Conservation (phyloP, 2,329 filamentous ascomycete genomes). For the Cercospora zeina region DNA sequence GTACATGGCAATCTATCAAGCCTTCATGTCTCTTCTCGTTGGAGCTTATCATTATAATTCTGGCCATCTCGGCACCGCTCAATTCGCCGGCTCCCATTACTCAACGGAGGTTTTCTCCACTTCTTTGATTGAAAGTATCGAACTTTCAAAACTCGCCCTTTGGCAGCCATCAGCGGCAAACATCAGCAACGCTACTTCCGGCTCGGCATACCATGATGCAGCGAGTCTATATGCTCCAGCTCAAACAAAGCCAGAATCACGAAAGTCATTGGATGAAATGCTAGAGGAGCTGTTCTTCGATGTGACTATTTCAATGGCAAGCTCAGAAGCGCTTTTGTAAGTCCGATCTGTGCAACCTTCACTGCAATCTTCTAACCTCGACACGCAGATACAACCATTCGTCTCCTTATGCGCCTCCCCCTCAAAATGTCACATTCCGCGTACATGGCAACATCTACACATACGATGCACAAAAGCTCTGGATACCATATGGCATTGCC, state of each 20-base stretch:
- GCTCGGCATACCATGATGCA: not conserved
- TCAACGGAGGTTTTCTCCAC: not conserved
- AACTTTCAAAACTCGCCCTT: not conserved
- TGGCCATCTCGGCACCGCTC: not conserved
- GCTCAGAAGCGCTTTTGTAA: constrained; percentile 15
- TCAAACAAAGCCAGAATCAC: not conserved
- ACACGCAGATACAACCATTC: constrained; percentile 6
- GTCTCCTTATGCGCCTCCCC: constrained; percentile 9
- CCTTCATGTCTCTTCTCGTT: not conserved
- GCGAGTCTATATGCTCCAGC: not conserved
- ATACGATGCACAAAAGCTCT: constrained; percentile 19
- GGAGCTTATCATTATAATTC: not conserved
- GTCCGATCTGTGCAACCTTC: not conserved
- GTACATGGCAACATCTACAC: constrained; percentile 23
- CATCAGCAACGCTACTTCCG: not conserved
- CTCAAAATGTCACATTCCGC: constrained; percentile 15
- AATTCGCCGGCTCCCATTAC: not conserved
- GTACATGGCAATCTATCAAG: not conserved
- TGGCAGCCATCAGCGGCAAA: not conserved
- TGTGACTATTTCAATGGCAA: constrained; percentile 22
- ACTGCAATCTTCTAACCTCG: not conserved
- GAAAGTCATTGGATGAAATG: not conserved
- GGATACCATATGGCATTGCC: constrained; percentile 25
- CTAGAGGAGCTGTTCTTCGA: constrained; percentile 23
- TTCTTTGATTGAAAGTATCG: not conserved